Base-by-base conservation (phyloP, 2,329 filamentous ascomycete genomes). In the Aspergillus sp. region DNA sequence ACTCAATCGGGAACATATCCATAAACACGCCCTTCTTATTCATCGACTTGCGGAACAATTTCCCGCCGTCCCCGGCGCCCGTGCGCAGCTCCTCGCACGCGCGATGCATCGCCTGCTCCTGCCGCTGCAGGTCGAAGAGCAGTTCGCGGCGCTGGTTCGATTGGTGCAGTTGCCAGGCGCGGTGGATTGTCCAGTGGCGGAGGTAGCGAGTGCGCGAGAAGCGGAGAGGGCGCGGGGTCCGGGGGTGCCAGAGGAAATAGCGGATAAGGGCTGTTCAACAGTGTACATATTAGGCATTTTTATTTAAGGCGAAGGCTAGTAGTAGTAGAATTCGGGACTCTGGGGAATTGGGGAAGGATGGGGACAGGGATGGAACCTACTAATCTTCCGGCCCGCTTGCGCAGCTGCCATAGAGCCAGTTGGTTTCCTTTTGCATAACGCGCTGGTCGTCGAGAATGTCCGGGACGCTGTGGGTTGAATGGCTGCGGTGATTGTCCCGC, bases 161-260 rank as follows among this genome's bases (percentile, higher is more conserved):
- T 59, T 83, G 82, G 71, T 85, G 85, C 29, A 97, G 76, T 60
- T 87, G 78, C 88, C 90, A 97, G 26, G 91, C 91, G 58, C 93
- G 89, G 75, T 97, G 90, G 69, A 98, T 97, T 44, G 93, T 97
- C 93, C 93, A 98, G 76, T 98, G 93, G 41, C 93, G 87, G 54
- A 98, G 82, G 69, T 82, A 80, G 47, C 93, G 83, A 68, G 85
- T 86, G 58, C 91, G 88, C 36, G 82, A 88, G 79, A 97, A 90
- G 59, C 88, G 85, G 54, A 98, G 80, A 1, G 93, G 90, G 8
- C 83, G 80, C 0, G 83, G 83, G 5, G 80, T 85, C 29, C 78
- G 70, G 2, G 82, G 81, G 66, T 87, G 83, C 59, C 77, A 70
- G 57, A 87, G 79, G 67, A 83, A 80, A 71, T 86, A 87, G 58